Evolutionary conservation across 495 filamentous ascomycete species (phyloP).

Genomic region (Bathelium albidoporum): DNA sequence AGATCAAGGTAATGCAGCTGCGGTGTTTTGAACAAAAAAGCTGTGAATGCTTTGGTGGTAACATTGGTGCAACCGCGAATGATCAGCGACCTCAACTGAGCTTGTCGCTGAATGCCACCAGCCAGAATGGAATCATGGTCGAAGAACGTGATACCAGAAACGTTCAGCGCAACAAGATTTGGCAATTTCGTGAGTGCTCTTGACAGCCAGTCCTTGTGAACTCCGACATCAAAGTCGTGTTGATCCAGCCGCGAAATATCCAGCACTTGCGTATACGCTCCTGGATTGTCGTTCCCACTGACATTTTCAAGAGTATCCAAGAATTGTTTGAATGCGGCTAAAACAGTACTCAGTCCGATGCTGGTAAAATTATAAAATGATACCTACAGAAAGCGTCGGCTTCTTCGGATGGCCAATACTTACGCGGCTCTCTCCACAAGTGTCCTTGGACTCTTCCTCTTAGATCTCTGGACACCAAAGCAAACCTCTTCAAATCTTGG

Average conservation of each 20-base stretch:
- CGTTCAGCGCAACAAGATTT: background rate
- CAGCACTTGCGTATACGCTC: background rate
- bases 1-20: conserved; percentile 1
- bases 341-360: background rate
- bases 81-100: background rate
- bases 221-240: background rate
- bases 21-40: background rate
- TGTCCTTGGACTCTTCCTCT: conserved; percentile 2
- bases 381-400: conserved; percentile 2
- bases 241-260: background rate
- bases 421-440: background rate
- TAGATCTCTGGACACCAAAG: background rate
- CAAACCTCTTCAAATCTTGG: background rate
- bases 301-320: background rate
- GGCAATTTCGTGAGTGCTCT: background rate
- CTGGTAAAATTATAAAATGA: background rate
- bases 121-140: background rate
- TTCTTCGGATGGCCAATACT: background rate
- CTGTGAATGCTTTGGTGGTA: background rate
- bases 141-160: conserved; percentile 4
- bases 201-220: conserved; percentile 1
- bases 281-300: background rate
- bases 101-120: background rate
- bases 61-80: background rate
- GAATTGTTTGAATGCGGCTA: conserved; percentile 1